Evolutionary conservation across 108 stramenopile genomes (phyloP), one percentile per base, ranked within the genome.

Genomic region (Nitzschia inconspicua): DNA sequence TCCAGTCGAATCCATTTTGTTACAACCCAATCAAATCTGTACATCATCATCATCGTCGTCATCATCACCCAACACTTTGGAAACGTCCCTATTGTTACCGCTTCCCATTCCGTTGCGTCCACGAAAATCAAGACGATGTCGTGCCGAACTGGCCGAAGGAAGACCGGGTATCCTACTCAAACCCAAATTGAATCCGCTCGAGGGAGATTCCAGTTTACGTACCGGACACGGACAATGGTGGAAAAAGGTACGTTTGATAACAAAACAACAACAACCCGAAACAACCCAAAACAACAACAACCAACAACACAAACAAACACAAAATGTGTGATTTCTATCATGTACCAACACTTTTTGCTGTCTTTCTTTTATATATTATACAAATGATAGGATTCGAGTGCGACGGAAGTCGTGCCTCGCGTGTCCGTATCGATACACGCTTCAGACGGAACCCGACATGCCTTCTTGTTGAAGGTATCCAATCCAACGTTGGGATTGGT

Each of bases 111-210:
- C 81, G 2, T 70, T 84, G 25, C 79, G 82, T 20, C 65, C 78
- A 6, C 71, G 87, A 30, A 79, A 77, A 47, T 78, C 76, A 27
- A 57, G 88, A 31, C 70, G 93, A 63, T 91, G 90, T 56, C 72
- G 82, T 4, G 75, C 75, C 16, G 93, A 95, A 62, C 59, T 88
- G 27, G 80, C 75, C 36, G 78, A 70, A 29, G 86, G 88, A 10
- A 68, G 80, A 51, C 88, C 93, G 4, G 93, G 93, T 22, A 91
- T 95, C 56, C 61, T 95, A 48, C 47, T 89, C 16, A 95, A 91
- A 66, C 90, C 90, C 23, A 91, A 91, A 66, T 56, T 85, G n/a
- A 89, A 91, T 66, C 93, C 93, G 27, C 52, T 95, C 49, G 93
- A 95, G 47, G 93, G 93, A 19, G 93, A 95, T 73, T 75, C 86